Evolutionary conservation across 1,284 basidiomycete species (phyloP).

Genomic region (Ceratobasidium sp.): DNA sequence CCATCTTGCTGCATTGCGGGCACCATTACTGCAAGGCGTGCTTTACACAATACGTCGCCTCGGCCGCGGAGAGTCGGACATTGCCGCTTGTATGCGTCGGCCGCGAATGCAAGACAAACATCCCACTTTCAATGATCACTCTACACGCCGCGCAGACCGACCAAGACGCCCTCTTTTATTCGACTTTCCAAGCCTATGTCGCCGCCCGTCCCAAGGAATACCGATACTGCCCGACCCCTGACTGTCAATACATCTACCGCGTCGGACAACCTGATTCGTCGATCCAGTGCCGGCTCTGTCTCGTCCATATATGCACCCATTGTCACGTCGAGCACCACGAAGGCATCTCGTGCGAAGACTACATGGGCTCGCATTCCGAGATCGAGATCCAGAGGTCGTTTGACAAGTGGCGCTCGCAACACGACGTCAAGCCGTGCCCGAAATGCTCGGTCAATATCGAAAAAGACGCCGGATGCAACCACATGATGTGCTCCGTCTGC

Average conservation of each 20-base stretch:
- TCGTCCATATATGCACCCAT: conserved; percentile 67
- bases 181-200: conserved; percentile 55
- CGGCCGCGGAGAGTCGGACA: conserved; percentile 46
- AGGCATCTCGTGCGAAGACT: conserved; percentile 64
- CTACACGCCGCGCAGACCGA: conserved; percentile 53
- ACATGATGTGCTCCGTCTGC: conserved; percentile 73
- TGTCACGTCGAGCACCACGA: conserved; percentile 74
- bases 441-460: conserved; percentile 71
- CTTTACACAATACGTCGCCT: conserved; percentile 54
- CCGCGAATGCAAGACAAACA: conserved; percentile 47
- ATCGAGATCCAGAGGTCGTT: conserved; percentile 60
- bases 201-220: conserved; percentile 52
- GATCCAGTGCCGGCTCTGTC: conserved; percentile 74
- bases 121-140: conserved; percentile 54
- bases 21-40: conserved; percentile 61
- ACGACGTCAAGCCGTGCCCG: conserved; percentile 74
- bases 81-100: conserved; percentile 53
- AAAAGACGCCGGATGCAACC: conserved; percentile 74
- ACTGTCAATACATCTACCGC: conserved; percentile 49
- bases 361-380: conserved; percentile 48
- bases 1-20: conserved; percentile 49
- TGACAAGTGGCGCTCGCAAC: conserved; percentile 62
- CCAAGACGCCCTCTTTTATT: conserved; percentile 53
- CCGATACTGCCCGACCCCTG: conserved; percentile 56
- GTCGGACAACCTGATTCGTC: conserved; percentile 57